Conservation (phyloP, 2,329 filamentous ascomycete species). For the Orbilia javanica region DNA sequence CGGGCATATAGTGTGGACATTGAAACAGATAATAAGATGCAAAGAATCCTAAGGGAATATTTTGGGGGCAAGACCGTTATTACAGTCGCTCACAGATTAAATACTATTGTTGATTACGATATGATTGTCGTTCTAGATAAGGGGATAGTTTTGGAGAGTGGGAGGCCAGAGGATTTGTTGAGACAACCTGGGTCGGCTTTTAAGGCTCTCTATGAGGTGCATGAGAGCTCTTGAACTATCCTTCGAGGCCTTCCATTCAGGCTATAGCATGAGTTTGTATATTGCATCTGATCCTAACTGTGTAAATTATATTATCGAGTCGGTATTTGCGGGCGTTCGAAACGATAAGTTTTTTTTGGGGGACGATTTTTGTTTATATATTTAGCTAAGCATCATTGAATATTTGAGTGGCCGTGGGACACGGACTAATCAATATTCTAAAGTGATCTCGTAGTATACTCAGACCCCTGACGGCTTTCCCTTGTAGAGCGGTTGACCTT, state of each 20-base stretch:
- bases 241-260: neutral
- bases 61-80: constrained; percentile 44
- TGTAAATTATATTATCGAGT: no score
- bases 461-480: no score
- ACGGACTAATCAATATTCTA: no score
- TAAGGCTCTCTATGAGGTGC: constrained; percentile 58
- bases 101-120: constrained; percentile 72
- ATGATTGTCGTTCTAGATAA: constrained; percentile 90
- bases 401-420: no score
- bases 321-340: no score
- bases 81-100: constrained; percentile 45
- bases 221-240: constrained; percentile 23
- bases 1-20: constrained; percentile 38
- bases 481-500: no score
- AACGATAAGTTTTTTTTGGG: no score
- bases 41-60: constrained; percentile 35
- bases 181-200: constrained; percentile 79
- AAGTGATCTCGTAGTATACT: no score
- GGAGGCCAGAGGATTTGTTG: constrained; percentile 82
- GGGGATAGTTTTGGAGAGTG: constrained; percentile 92
- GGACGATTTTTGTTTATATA: no score
- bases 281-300: no score
- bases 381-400: no score
- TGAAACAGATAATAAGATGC: constrained; percentile 55
- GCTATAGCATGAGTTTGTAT: no score